A percentile compares a stretch with the other conserved stretches of the same genome.
Evolutionary conservation across 1,284 basidiomycete genomes (phyloP).

Genomic region (Leccinum insigne): DNA sequence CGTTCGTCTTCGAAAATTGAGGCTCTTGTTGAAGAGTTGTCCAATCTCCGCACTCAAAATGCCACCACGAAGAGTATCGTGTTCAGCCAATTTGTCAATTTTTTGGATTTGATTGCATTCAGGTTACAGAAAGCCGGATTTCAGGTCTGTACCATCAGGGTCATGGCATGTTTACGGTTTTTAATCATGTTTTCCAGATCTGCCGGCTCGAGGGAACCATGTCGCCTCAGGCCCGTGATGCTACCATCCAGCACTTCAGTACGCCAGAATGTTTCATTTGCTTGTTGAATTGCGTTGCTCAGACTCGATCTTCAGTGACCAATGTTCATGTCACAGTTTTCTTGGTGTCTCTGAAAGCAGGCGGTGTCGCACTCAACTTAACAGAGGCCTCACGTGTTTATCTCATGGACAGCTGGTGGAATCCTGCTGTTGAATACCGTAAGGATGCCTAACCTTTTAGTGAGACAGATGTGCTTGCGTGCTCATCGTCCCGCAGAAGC

Average conservation of each 20-base stretch:
- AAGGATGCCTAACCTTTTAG: slow-evolving; percentile 29
- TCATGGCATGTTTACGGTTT: neutral
- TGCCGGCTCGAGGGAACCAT: slow-evolving; percentile 97
- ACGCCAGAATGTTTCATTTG: slow-evolving; percentile 28
- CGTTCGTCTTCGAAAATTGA: slow-evolving; percentile 97
- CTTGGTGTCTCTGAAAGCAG: slow-evolving; percentile 94
- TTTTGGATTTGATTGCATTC: slow-evolving; percentile 91
- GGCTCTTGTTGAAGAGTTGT: slow-evolving; percentile 93
- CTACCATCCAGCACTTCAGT: slow-evolving; percentile 96
- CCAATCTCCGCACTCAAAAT: slow-evolving; percentile 81
- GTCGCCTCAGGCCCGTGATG: slow-evolving; percentile 94
- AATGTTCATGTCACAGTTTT: slow-evolving; percentile 96
- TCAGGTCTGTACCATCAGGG: slow-evolving; percentile 46
- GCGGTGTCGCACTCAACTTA: slow-evolving; percentile 93
- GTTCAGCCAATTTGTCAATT: slow-evolving; percentile 93
- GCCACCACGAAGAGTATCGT: slow-evolving; percentile 96
- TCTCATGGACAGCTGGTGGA: slow-evolving; percentile 93
- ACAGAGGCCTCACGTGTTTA: slow-evolving; percentile 95
- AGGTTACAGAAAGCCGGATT: slow-evolving; percentile 93
- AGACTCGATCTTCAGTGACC: slow-evolving; percentile 58
- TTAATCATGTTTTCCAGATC: slow-evolving; percentile 52
- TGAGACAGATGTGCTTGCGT: slow-evolving; percentile 5
- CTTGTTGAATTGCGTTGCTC: slow-evolving; percentile 4
- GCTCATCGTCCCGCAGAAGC: slow-evolving; percentile 63
- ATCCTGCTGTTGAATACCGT: slow-evolving; percentile 84